A percentile compares a stretch with the other conserved stretches of the same genome.
These are phyloP conservation scores for Bodo saltans DNA, from an alignment of 78 protist species.

Conservation along the genomic window DNA sequence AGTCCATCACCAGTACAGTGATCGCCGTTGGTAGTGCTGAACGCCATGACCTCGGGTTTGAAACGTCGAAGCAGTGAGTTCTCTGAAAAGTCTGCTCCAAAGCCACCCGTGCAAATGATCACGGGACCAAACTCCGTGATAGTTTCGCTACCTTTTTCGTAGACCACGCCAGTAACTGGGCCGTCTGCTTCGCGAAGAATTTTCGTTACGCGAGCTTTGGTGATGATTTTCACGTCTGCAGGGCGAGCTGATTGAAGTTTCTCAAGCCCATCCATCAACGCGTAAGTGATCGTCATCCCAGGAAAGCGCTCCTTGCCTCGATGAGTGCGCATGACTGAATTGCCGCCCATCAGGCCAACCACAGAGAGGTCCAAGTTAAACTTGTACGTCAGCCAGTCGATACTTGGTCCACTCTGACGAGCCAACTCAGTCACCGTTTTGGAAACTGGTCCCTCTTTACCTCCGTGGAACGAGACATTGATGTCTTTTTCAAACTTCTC, in stretches of 20 bases:
- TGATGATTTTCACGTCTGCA: constrained; percentile 8
- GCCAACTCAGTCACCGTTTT: constrained; percentile 36
- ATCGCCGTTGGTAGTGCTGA: constrained; percentile 81
- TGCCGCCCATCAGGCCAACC: constrained; percentile 47
- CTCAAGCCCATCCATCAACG: constrained; percentile 29
- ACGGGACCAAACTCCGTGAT: constrained; percentile 42
- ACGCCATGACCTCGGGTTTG: constrained; percentile 38
- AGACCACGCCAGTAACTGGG: constrained; percentile 27
- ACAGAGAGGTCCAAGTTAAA: constrained; percentile 37
- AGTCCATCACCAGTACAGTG: constrained; percentile 69
- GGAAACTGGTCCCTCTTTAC: constrained; percentile 4
- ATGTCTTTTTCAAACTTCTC: constrained; percentile 49
- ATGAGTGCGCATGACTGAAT: constrained; percentile 51
- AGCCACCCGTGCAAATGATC: constrained; percentile 73
- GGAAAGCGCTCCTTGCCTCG: constrained; percentile 35
- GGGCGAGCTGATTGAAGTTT: not conserved
- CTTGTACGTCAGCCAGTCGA: constrained; percentile 31
- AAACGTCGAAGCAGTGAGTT: constrained; percentile 32
- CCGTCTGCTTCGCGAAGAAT: constrained; percentile 6
- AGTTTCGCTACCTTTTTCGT: constrained; percentile 27
- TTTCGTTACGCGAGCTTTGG: not conserved
- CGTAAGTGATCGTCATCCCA: constrained; percentile 48
- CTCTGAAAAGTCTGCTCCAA: constrained; percentile 44
- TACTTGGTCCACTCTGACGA: not conserved
- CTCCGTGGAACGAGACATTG: constrained; percentile 14